These are phyloP conservation scores for Pugionium cornutum DNA, from an alignment of 345 rosid species.

Conservation along the genomic window DNA sequence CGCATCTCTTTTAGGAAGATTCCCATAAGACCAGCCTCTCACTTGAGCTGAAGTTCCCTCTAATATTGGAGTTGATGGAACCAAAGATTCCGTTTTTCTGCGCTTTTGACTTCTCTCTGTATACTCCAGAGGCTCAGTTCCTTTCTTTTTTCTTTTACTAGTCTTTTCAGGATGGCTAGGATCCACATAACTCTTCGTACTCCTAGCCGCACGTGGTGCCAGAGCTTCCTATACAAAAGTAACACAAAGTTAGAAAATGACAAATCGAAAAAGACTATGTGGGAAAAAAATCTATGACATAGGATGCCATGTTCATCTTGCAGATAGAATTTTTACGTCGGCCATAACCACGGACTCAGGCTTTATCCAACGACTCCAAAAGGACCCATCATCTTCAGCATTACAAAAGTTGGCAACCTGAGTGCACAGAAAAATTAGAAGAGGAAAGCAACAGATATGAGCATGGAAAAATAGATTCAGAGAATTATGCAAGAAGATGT, in stretches of 20 bases:
- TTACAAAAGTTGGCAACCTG: slow-evolving; percentile 93
- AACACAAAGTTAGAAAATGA: slow-evolving; percentile 29
- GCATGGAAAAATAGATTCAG: slow-evolving; percentile 1
- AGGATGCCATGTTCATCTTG: slow-evolving; percentile 13
- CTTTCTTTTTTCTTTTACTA: slow-evolving; percentile 90
- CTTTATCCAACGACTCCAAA: slow-evolving; percentile 99
- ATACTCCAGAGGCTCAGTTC: slow-evolving; percentile 61
- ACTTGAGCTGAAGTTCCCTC: slow-evolving; percentile 98
- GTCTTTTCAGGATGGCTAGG: slow-evolving; percentile 64
- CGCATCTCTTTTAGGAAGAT: slow-evolving; percentile 95
- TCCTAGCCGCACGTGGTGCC: slow-evolving; percentile 98
- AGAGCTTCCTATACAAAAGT: slow-evolving; percentile 66
- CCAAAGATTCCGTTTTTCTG: slow-evolving; percentile 70
- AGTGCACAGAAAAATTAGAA: slow-evolving; percentile 31
- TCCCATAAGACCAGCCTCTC: slow-evolving; percentile 96
- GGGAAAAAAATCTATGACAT: slow-evolving; percentile 1
- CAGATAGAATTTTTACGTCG: slow-evolving; percentile 58
- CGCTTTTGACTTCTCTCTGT: slow-evolving; percentile 76
- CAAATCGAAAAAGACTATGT: neutral
- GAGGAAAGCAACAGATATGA: slow-evolving; percentile 12
- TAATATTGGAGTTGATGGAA: slow-evolving; percentile 64
- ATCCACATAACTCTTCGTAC: slow-evolving; percentile 90
- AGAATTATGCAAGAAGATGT: slow-evolving; percentile 14
- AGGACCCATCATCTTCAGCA: slow-evolving; percentile 93
- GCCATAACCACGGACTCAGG: slow-evolving; percentile 88